A percentile compares a stretch with the other conserved stretches of the same genome.
phyloP scores from a whole-genome alignment of 139 green algal genomes.

The Trebouxia sp. region DNA sequence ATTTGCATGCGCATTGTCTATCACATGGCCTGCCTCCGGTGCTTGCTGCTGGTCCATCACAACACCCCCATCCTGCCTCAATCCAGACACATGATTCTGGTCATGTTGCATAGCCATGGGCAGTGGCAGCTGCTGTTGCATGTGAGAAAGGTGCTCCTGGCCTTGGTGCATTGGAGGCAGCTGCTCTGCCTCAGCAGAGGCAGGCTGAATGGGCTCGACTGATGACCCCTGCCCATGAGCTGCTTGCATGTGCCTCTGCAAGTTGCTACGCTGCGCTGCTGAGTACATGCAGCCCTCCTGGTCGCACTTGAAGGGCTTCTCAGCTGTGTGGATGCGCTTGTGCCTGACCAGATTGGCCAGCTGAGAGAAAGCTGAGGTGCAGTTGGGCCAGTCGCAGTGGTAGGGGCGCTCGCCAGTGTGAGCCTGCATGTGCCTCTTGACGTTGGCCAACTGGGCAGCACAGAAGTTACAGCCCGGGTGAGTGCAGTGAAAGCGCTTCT shows the following conservation, averaged over 20 bases:
- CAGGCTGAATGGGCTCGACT: neutral
- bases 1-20: neutral
- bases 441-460: conserved; percentile 13
- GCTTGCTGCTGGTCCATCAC: neutral
- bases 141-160: neutral
- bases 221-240: neutral
- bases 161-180: neutral
- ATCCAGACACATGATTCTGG: neutral
- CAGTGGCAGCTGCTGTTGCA: no score
- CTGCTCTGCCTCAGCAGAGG: neutral
- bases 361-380: conserved; percentile 9
- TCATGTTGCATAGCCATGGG: no score
- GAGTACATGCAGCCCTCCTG: conserved; percentile 19
- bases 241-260: conserved; percentile 22
- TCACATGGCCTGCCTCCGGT: neutral
- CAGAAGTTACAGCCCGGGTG: conserved; percentile 19
- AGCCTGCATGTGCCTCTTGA: conserved; percentile 17
- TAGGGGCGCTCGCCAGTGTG: conserved; percentile 20
- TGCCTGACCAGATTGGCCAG: conserved; percentile 21
- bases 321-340: conserved; percentile 20
- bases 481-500: conserved; percentile 19
- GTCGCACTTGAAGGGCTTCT: conserved; percentile 24
- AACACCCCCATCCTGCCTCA: neutral
- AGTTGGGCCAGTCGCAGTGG: conserved; percentile 22
- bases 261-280: conserved; percentile 18